Percentiles rank a stretch among this genome's conserved stretches.
Conservation (phyloP, 306 rosid species). For the Pterocarpus macrocarpus region DNA sequence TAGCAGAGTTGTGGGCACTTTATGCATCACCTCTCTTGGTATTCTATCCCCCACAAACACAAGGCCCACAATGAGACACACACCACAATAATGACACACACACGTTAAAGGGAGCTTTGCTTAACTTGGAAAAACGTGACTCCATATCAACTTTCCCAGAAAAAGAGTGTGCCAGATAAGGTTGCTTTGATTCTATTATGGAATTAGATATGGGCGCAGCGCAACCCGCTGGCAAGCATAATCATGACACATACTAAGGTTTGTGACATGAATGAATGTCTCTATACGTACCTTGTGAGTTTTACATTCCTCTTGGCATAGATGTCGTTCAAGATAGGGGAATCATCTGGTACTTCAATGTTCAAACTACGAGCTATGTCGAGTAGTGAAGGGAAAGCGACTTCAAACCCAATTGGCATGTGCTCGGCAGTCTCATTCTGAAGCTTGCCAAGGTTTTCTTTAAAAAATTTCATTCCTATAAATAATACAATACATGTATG, state of each 20-base stretch:
- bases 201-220: constrained; percentile 45
- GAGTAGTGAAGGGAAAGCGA: constrained; percentile 89
- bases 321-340: constrained; percentile 71
- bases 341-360: constrained; percentile 66
- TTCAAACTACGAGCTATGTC: constrained; percentile 68
- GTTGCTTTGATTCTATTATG: constrained; percentile 50
- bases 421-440: constrained; percentile 78
- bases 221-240: constrained; percentile 31
- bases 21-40: constrained; percentile 89
- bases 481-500: not conserved
- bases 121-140: constrained; percentile 12
- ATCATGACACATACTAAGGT: constrained; percentile 8
- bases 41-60: constrained; percentile 63
- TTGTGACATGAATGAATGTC: not conserved
- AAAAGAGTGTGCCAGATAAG: constrained; percentile 48
- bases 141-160: constrained; percentile 31
- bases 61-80: constrained; percentile 40
- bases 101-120: constrained; percentile 18
- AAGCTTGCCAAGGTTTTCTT: constrained; percentile 68
- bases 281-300: constrained; percentile 67
- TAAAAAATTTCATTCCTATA: constrained; percentile 71
- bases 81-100: constrained; percentile 48
- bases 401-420: constrained; percentile 94
- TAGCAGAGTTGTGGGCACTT: constrained; percentile 84
- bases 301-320: constrained; percentile 68